Evolutionary conservation across 148 eudicot species (phyloP).

Genomic region (Amaranthus cruentus): DNA sequence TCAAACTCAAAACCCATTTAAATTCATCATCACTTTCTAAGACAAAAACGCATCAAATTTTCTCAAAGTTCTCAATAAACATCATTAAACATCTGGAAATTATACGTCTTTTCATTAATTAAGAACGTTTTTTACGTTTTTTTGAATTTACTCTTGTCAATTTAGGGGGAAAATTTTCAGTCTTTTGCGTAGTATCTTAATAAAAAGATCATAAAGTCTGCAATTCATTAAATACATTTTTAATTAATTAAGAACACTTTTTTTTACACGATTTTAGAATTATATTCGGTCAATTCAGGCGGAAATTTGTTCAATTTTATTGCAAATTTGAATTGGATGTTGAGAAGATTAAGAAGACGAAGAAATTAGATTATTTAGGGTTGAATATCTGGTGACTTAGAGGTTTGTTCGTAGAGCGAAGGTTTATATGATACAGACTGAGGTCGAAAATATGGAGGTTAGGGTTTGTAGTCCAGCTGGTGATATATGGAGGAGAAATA

Average conservation of each 20-base stretch:
- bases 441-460: conserved; percentile 17
- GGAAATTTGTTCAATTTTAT: not conserved
- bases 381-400: conserved; percentile 24
- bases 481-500: conserved; percentile 34
- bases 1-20: conserved; percentile 1
- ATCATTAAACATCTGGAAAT: not conserved
- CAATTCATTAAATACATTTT: too few species aligned
- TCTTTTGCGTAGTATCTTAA: too few species aligned
- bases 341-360: not conserved
- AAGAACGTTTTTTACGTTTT: not conserved
- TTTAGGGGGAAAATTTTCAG: not conserved
- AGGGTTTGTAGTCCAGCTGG: conserved; percentile 26
- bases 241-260: too few species aligned
- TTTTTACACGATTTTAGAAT: too few species aligned
- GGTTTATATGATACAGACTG: conserved; percentile 17
- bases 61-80: not conserved
- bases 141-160: conserved; percentile 5
- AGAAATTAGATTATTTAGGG: not conserved
- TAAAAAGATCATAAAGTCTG: too few species aligned
- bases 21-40: not conserved
- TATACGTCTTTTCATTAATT: not conserved
- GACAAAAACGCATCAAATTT: not conserved
- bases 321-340: not conserved
- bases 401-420: conserved; percentile 24
- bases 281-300: not conserved